Evolutionary conservation across 805 yeast species (phyloP), one percentile per base, ranked within the genome.

Genomic region (Clavispora vitiphila): DNA sequence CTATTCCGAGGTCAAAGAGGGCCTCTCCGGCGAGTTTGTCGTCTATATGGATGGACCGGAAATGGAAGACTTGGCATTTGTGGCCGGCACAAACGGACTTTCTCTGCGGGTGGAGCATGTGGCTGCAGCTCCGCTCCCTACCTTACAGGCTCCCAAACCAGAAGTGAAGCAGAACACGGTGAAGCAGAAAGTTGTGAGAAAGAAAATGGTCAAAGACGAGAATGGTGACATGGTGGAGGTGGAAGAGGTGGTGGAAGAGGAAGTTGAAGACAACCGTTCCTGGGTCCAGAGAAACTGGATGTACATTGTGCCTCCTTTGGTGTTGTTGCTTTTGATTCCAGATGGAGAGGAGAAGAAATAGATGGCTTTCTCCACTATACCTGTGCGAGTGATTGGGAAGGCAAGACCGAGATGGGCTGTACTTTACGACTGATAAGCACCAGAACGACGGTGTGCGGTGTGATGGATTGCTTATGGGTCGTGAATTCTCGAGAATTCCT

Each of bases 261-360:
- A 56, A 26, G 55, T 47, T 19, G 60, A 48, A 34, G 65, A 56
- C 36, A 55, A 54, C 12, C 53, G 67, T 29, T 71, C 81, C 5
- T 79, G 78, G 59, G 61, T 80, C 14, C 83, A 79, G 54, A 73
- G 74, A 56, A 74, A 80, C 59, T 80, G 85, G 85, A 67, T 77
- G 70, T 78, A 75, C 56, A 62, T 80, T 20, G 77, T 77, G 7
- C 77, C 80, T 2, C 76, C 77, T 11, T 46, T 58, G 44, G 41
- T 56, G 25, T 37, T 78, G 9, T 45, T 69, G 43, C 30, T 76
- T 29, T 41, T 72, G 42, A 43, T 55, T 16, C 69, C 58, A 48
- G 42, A 35, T 15, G 20, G 8, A 20, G 32, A 29, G 32, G 20
- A 29, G 32, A 29, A 29, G 15, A 8, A 26, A 14, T 14, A 24